Evolutionary conservation across 192 early-diverging fungal species (phyloP), one percentile per base, ranked within the genome.

Genomic region (Linnemannia schmuckeri): DNA sequence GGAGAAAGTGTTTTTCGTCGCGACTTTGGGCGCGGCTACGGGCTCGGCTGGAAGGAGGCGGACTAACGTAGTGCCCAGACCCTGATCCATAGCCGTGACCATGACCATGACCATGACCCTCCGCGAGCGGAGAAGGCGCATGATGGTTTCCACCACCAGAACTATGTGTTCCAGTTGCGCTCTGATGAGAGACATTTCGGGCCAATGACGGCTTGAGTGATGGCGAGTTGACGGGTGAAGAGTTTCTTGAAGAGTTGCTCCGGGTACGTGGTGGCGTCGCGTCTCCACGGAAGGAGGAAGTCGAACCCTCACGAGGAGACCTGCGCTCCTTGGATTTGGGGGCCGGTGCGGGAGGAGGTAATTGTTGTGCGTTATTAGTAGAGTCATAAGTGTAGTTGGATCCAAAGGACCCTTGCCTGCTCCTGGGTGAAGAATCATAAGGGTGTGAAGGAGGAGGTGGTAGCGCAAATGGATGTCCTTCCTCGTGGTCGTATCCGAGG

Each of bases 11-110:
- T 9, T 75, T 63, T 24, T 85, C 83, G 18, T 81, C 83, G 10
- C 83, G 78, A 63, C 79, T 86, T 55, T 80, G 79, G 1, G 78
- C 83, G 1, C 83, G 74, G 35, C 20, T 80, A 22, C 83, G 79
- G 1, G 83, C 83, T 68, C 83, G 83, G 54, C 70, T 69, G 38
- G 83, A 86, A 4, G 80, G 80, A 22, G 78, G 71, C 22, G 69
- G 54, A 17, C 74, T 85, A 17, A 30, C 38, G 71, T 76, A 69
- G 9, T 42, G 38, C 0, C 27, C 76, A 27, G 24, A 35, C 10
- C 76, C 66, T 0, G 37, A n/a, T 22, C 55, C 69, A 22, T 55
- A 9, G 7, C 68, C 49, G 15, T 37, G 72, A 2, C 83, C 69
- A 22, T 24, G n/a, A n/a, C 55, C 70, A 7, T 63, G 13, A 13